Conservation (phyloP, 2,329 filamentous ascomycete species). For the Verticillium alfalfae region DNA sequence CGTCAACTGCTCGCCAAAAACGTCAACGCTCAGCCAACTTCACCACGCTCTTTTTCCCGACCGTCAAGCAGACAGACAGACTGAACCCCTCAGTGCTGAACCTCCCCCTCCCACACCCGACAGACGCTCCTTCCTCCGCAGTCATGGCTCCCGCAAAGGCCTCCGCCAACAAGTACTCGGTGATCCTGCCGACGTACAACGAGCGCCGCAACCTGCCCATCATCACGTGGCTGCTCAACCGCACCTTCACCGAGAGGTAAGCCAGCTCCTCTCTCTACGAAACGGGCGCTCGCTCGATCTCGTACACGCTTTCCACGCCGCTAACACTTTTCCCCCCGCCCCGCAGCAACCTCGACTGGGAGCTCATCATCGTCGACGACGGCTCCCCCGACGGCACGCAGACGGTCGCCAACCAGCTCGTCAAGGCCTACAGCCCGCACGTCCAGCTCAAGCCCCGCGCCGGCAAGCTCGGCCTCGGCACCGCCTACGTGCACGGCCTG, state of each 20-base stretch:
- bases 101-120: background rate
- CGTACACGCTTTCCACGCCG: background rate
- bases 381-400: constrained; percentile 95
- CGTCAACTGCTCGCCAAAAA: background rate
- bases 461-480: constrained; percentile 95
- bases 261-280: constrained; percentile 17
- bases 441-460: constrained; percentile 82
- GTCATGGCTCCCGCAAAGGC: constrained; percentile 42
- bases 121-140: background rate
- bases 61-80: background rate
- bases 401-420: constrained; percentile 82
- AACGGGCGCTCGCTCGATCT: background rate
- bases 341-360: constrained; percentile 83
- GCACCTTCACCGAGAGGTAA: constrained; percentile 84
- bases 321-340: background rate
- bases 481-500: constrained; percentile 91
- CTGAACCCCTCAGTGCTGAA: background rate
- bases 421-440: constrained; percentile 74
- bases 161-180: constrained; percentile 77
- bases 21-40: constrained; percentile 5
- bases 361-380: constrained; percentile 97
- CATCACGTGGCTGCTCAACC: constrained; percentile 88
- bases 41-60: constrained; percentile 19
- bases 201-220: constrained; percentile 96
- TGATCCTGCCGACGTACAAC: constrained; percentile 97